Evolutionary conservation across 805 yeast genomes (phyloP), one percentile per base, ranked within the genome.

Genomic region (Middelhovenomyces tepae): DNA sequence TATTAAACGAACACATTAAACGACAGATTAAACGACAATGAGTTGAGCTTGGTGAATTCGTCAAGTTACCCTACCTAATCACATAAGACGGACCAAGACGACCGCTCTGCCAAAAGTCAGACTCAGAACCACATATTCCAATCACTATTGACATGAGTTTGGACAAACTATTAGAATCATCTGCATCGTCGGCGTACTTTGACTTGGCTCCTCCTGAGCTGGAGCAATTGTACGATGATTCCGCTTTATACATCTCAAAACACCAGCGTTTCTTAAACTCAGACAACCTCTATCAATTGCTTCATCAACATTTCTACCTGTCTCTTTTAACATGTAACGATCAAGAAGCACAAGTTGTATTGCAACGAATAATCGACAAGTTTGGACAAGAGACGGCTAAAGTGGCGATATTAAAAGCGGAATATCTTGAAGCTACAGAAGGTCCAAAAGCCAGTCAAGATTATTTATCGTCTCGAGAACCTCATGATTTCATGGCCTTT

Each of bases 261-360:
- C 37, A 53, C 28, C 62, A 63, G 36, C 32, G 53, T 19, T 44
- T 59, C n/a, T 56, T 60, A 14, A 39, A 36, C 15, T 57, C 62
- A 7, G 47, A 54, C 2, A 65, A 73, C n/a, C 55, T 68, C 32
- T 76, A 69, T 51, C 64, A 70, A 5, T 54, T 87, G 19, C 62
- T 76, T 43, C 94, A 84, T 52, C 67, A 84, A 47, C 75, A 80
- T 32, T 83, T 84, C 54, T 73, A 72, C 47, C 62, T 86, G 11
- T 60, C 77, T 4, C 54, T 87, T 22, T 54, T 68, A 35, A 60
- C 79, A n/a, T 64, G 71, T 32, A 68, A 74, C 37, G 94, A 84
- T 49, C 57, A 64, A 2, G 85, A 76, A 41, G 95, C 95, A 7
- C 72, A 78, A 44, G 56, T 70, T 7, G 60, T 73, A 40, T 65